Evolutionary conservation across 768 basidiomycete genomes (phyloP).

Genomic region (Stropharia rugosoannulata): DNA sequence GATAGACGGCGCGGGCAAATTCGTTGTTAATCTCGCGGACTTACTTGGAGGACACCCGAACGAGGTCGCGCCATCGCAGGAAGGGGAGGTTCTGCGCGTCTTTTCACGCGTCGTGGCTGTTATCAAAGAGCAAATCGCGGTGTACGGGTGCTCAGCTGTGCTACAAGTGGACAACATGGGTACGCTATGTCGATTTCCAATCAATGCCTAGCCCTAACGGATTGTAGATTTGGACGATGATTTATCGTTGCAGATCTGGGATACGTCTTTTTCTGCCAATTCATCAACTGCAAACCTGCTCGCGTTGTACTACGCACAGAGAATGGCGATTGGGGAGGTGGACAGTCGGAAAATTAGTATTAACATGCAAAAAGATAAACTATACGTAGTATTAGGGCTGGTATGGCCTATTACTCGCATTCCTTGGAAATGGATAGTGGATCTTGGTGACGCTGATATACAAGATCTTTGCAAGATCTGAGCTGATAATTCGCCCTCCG

Average conservation of each 20-base stretch:
- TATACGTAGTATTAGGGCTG: neutral
- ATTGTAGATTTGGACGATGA: neutral
- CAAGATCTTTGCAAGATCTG: neutral
- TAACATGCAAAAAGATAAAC: neutral
- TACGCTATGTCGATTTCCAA: neutral
- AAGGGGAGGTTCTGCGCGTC: neutral
- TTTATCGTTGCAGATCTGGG: neutral
- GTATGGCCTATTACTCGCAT: neutral
- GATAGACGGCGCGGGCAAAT: neutral
- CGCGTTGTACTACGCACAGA: neutral
- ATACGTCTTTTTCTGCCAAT: neutral
- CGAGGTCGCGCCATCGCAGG: neutral
- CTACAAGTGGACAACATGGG: neutral
- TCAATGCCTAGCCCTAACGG: neutral
- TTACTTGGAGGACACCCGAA: neutral
- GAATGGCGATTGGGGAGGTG: neutral
- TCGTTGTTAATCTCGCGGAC: neutral
- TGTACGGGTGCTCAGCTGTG: neutral
- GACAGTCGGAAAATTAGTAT: neutral
- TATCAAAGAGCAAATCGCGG: neutral
- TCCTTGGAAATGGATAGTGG: neutral
- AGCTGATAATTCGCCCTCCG: neutral
- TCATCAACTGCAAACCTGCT: neutral
- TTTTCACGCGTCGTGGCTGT: neutral
- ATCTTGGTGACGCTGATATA: neutral